Conservation (phyloP, 306 rosid species). For the Trifolium fragiferum region DNA sequence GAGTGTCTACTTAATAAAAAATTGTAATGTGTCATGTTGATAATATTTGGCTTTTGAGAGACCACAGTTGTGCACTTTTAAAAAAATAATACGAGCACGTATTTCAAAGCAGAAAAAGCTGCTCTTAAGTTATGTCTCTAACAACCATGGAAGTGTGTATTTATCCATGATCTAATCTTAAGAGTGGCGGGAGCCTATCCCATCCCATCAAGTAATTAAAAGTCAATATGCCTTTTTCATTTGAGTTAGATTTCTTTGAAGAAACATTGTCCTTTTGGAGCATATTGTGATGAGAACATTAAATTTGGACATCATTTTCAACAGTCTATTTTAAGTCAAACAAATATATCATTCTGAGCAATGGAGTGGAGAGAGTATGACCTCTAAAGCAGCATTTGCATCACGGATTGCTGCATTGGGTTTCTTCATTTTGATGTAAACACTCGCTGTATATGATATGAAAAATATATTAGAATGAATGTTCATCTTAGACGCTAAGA, state of each 20-base stretch:
- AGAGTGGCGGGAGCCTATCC: not conserved
- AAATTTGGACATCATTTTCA: not conserved
- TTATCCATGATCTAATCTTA: not conserved
- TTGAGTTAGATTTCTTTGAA: not conserved
- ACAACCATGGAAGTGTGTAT: not conserved
- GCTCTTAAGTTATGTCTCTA: not conserved
- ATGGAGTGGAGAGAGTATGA: conserved; percentile 31
- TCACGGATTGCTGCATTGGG: conserved; percentile 91
- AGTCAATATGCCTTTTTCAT: not conserved
- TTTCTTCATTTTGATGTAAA: conserved; percentile 90
- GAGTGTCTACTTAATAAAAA: not conserved
- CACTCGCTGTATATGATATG: conserved; percentile 61
- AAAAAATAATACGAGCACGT: not conserved
- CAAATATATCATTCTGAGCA: not conserved
- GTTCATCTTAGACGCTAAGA: conserved; percentile 21
- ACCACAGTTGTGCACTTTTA: not conserved
- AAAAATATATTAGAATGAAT: conserved; percentile 11
- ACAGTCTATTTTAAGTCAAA: conserved; percentile 17
- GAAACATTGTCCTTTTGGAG: not conserved
- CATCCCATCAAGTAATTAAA: not conserved
- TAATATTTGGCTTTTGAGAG: conserved; percentile 9
- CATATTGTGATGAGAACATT: conserved; percentile 16
- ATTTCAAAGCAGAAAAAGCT: not conserved
- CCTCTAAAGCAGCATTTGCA: conserved; percentile 92
- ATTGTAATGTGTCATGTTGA: not conserved